A percentile compares a stretch with the other conserved stretches of the same genome.
phyloP scores from a whole-genome alignment of 2,329 filamentous ascomycete genomes.

The Clonostachys byssicola region DNA sequence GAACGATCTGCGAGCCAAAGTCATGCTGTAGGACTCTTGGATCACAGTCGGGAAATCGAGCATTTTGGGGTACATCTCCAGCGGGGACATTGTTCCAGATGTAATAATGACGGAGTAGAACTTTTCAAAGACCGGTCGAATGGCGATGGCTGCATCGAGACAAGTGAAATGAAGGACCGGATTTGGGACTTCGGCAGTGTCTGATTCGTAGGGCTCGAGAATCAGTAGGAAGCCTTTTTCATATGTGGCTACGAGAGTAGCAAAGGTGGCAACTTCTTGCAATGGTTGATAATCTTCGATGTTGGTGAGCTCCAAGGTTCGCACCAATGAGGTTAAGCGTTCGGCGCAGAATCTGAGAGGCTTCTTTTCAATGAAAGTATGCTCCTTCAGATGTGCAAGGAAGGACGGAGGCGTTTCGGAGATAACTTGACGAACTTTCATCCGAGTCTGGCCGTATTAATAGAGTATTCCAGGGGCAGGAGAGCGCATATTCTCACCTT shows the following conservation, averaged over 20 bases:
- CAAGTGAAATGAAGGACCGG: slow-evolving; percentile 97
- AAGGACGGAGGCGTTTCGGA: slow-evolving; percentile 96
- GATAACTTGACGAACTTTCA: slow-evolving; percentile 97
- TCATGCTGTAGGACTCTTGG: slow-evolving; percentile 97
- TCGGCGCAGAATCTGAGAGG: slow-evolving; percentile 93
- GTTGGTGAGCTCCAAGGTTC: slow-evolving; percentile 92
- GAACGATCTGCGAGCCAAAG: slow-evolving; percentile 89
- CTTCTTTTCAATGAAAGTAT: slow-evolving; percentile 97
- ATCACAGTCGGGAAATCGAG: slow-evolving; percentile 88
- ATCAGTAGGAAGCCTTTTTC: slow-evolving; percentile 96
- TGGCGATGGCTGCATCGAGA: slow-evolving; percentile 94
- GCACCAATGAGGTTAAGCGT: slow-evolving; percentile 85
- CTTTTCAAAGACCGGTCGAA: slow-evolving; percentile 94
- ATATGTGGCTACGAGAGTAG: slow-evolving; percentile 92
- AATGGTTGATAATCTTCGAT: slow-evolving; percentile 97
- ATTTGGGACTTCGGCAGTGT: slow-evolving; percentile 91
- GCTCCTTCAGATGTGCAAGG: slow-evolving; percentile 84
- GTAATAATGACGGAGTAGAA: slow-evolving; percentile 99
- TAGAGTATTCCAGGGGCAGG: background rate
- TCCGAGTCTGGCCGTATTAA: slow-evolving; percentile 61
- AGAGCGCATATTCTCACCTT: slow-evolving; percentile 43
- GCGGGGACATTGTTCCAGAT: slow-evolving; percentile 90
- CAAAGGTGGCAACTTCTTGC: slow-evolving; percentile 96
- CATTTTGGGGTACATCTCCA: slow-evolving; percentile 99
- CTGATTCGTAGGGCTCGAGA: slow-evolving; percentile 94